Conservation (phyloP, 169 alveolate genomes). For the Blepharisma undulans region DNA sequence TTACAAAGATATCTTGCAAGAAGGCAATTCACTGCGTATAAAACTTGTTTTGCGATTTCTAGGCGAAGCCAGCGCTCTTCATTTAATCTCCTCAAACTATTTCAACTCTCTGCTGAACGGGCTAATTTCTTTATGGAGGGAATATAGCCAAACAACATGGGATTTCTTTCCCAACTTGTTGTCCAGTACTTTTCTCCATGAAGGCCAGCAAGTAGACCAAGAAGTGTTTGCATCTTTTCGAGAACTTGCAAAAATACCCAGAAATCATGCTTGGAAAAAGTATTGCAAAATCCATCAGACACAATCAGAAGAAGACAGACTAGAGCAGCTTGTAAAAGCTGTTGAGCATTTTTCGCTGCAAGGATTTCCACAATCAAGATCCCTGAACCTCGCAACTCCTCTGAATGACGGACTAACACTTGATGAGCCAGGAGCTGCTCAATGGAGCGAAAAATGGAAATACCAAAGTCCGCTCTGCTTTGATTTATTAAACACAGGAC, state of each 20-base stretch:
- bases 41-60: slow-evolving; percentile 2
- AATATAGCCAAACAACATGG: not conserved
- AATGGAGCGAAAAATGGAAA: not conserved
- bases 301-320: not conserved
- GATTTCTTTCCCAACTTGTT: not conserved
- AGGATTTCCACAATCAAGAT: not conserved
- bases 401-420: not conserved
- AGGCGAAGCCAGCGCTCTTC: not conserved
- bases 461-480: not conserved
- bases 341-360: not conserved
- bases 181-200: not conserved
- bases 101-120: not conserved
- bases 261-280: not conserved
- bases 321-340: not conserved
- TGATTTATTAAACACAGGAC: not conserved
- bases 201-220: not conserved
- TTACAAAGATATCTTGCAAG: slow-evolving; percentile 4
- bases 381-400: not conserved
- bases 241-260: not conserved
- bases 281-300: not conserved
- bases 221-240: not conserved
- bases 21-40: not conserved
- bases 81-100: not conserved
- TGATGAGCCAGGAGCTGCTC: not conserved
- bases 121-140: not conserved